Evolutionary conservation across 2,329 filamentous ascomycete species (phyloP), one percentile per base, ranked within the genome.

Genomic region (Fusarium odoratissimum): DNA sequence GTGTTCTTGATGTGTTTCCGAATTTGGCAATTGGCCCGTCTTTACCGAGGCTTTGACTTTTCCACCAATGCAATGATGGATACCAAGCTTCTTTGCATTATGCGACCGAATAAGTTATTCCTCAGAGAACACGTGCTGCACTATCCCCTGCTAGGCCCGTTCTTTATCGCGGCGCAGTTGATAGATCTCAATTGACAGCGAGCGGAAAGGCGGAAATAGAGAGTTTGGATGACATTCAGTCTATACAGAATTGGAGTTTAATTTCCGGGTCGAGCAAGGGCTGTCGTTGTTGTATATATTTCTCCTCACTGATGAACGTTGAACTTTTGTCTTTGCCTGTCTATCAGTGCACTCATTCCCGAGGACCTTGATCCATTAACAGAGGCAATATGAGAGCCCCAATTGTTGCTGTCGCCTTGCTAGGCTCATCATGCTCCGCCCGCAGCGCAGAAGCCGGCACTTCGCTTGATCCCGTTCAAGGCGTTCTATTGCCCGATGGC

Each of bases 381-480:
- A 42, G 7, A 28, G 9, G n/a, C 40, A 54, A 11, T 16, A 66
- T 66, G 64, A 66, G 35, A 41, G 14, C 42, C 25, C 14, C 56
- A 16, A 28, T 31, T 7, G 12, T 67, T 4, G 25, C 57, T 5
- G n/a, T 59, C 6, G 55, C 52, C 25, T 46, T 44, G 3, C 45
- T 73, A 12, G 45, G 52, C 44, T 67, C 57, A 13, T 35, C 28
- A 35, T 44, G 54, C 14, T 37, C 48, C 3, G 60, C 51, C 6
- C 41, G 35, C 6, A 19, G 19, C 21, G 42, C 59, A 25, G 37
- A 67, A 52, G 64, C 68, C 44, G 77, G 73, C 21, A 67, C 60
- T 38, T 78, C 61, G 61, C 74, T 77, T 33, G 75, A 77, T n/a
- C 78, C 78, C 9, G 61, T 75, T 16, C 77, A 77, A 46, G 69